Evolutionary conservation across 1,284 basidiomycete genomes (phyloP), one percentile per base, ranked within the genome.

Genomic region (Tausonia pullulans): DNA sequence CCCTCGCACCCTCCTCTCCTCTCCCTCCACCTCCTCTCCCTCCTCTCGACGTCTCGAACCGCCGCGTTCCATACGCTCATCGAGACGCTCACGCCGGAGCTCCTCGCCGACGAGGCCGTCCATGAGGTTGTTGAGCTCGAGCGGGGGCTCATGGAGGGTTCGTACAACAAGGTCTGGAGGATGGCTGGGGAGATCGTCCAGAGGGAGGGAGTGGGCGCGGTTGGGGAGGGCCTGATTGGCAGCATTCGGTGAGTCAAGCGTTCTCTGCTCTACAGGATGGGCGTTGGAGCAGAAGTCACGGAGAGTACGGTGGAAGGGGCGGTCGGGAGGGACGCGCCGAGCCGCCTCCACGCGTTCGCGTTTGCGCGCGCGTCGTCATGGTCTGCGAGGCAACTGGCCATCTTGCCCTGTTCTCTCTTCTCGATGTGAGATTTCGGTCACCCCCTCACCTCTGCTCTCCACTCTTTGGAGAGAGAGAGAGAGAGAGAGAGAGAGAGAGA

Each of bases 31-130:
- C 87, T 99, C 73, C 88, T 98, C 70, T 88, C 91, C 41, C 84
- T 97, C 67, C 84, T 99, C 69, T 92, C 90, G 1, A 90, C 95
- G 76, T 98, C 97, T 77, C 86, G 90, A 72, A 96, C 98, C 73
- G 91, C 95, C 53, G 89, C 95, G 73, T 98, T 98, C 80, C 96
- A 99, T 76, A 96, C 92, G n/a, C 87, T 90, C n/a, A 84, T 99
- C 65, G 96, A 99, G 76, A 88, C 90, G n/a, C 83, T 98, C 27
- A 71, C 73, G 59, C 68, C 71, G 43, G 82, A 83, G 55, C 83
- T 89, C 68, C 78, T 83, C 49, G 81, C 83, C 44, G 90, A 90
- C 74, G 84, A 84, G 14, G 93, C 83, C 74, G 87, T 94, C 70
- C 83, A 83, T 65, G 88, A 92, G 74, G 88, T 90, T 2, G 86